These are phyloP conservation scores for cucumber (Cucumis sativus) DNA, from an alignment of 306 rosid species.

Conservation along the genomic window DNA sequence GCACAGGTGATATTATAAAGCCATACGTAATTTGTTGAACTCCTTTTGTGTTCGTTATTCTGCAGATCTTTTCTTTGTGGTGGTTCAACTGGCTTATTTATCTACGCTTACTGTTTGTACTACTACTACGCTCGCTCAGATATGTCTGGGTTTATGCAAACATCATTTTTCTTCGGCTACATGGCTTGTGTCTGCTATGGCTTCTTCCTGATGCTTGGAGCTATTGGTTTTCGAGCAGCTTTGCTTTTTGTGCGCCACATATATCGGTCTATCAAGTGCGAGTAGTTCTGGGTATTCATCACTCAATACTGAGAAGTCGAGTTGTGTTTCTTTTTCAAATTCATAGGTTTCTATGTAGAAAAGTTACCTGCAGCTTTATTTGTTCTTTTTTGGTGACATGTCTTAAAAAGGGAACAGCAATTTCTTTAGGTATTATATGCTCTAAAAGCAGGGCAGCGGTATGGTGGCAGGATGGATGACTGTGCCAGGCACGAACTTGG, in stretches of 20 bases:
- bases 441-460: slow-evolving; percentile 25
- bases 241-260: slow-evolving; percentile 55
- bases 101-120: slow-evolving; percentile 50
- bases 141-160: slow-evolving; percentile 62
- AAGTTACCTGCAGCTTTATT: slow-evolving; percentile 29
- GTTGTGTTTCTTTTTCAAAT: slow-evolving; percentile 5
- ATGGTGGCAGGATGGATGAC: background rate
- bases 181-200: slow-evolving; percentile 68
- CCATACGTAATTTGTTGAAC: background rate
- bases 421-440: slow-evolving; percentile 26
- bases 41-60: background rate
- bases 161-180: slow-evolving; percentile 62
- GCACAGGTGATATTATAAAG: background rate
- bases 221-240: slow-evolving; percentile 60
- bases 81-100: slow-evolving; percentile 51
- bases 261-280: slow-evolving; percentile 50
- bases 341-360: slow-evolving; percentile 4
- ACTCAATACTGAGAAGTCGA: background rate
- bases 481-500: slow-evolving; percentile 27
- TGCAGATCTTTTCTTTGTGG: slow-evolving; percentile 55
- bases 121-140: slow-evolving; percentile 57
- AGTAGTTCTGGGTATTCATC: slow-evolving; percentile 19
- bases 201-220: slow-evolving; percentile 64
- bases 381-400: slow-evolving; percentile 18
- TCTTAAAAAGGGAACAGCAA: slow-evolving; percentile 21